Percentiles rank a stretch among this genome's conserved stretches.
Conservation (phyloP, 352 stramenopile species). For the Globisporangium polare region DNA sequence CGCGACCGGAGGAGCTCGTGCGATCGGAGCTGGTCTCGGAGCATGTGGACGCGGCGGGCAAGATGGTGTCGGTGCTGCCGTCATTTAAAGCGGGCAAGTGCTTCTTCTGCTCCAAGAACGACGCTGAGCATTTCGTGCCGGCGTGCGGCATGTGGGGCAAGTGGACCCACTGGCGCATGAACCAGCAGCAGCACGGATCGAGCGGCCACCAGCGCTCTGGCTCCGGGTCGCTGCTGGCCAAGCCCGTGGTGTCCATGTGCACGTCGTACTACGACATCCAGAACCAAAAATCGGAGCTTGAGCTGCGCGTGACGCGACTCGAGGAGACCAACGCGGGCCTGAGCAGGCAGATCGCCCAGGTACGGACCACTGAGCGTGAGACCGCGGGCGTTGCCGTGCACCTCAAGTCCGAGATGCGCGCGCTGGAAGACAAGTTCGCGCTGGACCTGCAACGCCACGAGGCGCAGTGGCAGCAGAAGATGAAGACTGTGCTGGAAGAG, state of each 20-base stretch:
- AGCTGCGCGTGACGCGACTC: slow-evolving; percentile 29
- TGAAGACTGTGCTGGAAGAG: slow-evolving; percentile 47
- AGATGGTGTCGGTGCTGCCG: slow-evolving; percentile 72
- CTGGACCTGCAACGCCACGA: slow-evolving; percentile 33
- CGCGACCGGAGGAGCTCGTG: slow-evolving; percentile 6
- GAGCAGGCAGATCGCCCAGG: slow-evolving; percentile 19
- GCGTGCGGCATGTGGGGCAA: slow-evolving; percentile 82
- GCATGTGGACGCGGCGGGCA: slow-evolving; percentile 15
- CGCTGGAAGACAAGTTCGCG: slow-evolving; percentile 46
- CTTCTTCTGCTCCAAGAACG: slow-evolving; percentile 85
- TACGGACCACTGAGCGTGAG: slow-evolving; percentile 21
- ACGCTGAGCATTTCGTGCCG: slow-evolving; percentile 74
- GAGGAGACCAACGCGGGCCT: slow-evolving; percentile 30
- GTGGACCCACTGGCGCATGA: slow-evolving; percentile 84
- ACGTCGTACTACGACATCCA: slow-evolving; percentile 85
- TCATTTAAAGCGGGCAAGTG: slow-evolving; percentile 81
- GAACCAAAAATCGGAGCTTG: slow-evolving; percentile 55
- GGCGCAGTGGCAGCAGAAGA: slow-evolving; percentile 35
- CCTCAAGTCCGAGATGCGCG: slow-evolving; percentile 40
- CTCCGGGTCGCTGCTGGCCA: slow-evolving; percentile 13
- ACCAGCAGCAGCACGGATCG: slow-evolving; percentile 47
- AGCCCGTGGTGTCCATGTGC: slow-evolving; percentile 63
- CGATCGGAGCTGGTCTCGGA: not conserved
- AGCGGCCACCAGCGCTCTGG: slow-evolving; percentile 7
- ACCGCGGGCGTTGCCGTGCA: slow-evolving; percentile 25